These are phyloP conservation scores for Russula compacta DNA, from an alignment of 768 basidiomycete genomes.

Conservation along the genomic window DNA sequence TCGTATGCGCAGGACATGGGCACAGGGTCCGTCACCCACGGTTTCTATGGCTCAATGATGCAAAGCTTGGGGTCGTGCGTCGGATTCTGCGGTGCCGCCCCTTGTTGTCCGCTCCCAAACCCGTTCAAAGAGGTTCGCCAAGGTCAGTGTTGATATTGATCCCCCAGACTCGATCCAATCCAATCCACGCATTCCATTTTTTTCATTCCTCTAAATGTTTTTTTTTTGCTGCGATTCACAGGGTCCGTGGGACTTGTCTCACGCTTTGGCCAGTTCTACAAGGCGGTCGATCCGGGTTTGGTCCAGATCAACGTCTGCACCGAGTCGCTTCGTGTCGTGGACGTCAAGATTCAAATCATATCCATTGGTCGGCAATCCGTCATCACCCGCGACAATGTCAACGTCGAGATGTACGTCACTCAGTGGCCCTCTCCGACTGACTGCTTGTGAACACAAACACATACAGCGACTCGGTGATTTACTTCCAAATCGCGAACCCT, in stretches of 20 bases:
- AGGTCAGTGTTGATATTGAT: slow-evolving; percentile 35
- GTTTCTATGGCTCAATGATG: slow-evolving; percentile 75
- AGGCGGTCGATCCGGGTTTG: slow-evolving; percentile 87
- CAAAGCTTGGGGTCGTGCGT: slow-evolving; percentile 57
- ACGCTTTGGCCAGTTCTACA: slow-evolving; percentile 95
- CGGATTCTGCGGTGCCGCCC: slow-evolving; percentile 66
- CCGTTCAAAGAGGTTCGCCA: slow-evolving; percentile 81
- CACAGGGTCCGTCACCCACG: slow-evolving; percentile 66
- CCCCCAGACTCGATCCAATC: background rate
- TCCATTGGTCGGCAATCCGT: slow-evolving; percentile 81
- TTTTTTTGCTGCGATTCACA: slow-evolving; percentile 26
- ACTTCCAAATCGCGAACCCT: slow-evolving; percentile 83
- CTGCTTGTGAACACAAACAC: background rate
- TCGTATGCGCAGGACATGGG: slow-evolving; percentile 91
- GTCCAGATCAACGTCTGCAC: slow-evolving; percentile 93
- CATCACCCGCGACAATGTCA: slow-evolving; percentile 94
- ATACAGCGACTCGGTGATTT: slow-evolving; percentile 80
- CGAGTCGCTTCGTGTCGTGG: slow-evolving; percentile 75
- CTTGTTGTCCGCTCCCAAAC: slow-evolving; percentile 80
- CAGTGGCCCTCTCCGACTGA: background rate
- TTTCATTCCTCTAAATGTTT: slow-evolving; percentile 2
- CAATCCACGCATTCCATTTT: background rate
- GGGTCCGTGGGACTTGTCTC: slow-evolving; percentile 87
- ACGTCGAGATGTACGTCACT: slow-evolving; percentile 71
- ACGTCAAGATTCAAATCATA: slow-evolving; percentile 94